Percentiles rank a stretch among this genome's conserved stretches.
Conservation (phyloP, 495 filamentous ascomycete species). For the Talaromyces proteolyticus region DNA sequence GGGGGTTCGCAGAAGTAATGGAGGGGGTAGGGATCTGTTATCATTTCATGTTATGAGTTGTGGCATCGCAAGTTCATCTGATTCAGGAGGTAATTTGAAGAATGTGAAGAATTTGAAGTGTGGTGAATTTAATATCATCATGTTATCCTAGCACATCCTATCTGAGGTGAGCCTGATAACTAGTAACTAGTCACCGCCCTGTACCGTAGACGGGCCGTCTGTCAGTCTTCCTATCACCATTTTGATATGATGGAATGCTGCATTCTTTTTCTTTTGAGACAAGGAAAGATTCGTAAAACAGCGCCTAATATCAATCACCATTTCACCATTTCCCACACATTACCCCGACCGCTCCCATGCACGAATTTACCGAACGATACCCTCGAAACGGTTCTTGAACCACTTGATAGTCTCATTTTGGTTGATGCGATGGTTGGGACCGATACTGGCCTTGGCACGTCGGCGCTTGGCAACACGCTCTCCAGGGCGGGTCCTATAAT, state of each 20-base stretch:
- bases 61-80: no score
- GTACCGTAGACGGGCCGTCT: no score
- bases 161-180: neutral
- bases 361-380: conserved; percentile 77
- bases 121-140: neutral
- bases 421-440: conserved; percentile 86
- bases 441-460: conserved; percentile 79
- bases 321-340: conserved; percentile 16
- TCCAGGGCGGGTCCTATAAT: conserved; percentile 79
- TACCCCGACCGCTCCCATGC: conserved; percentile 17
- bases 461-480: conserved; percentile 95
- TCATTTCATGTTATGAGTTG: neutral
- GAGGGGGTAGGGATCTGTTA: no score
- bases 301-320: conserved; percentile 6
- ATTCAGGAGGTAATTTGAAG: no score
- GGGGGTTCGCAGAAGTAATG: conserved; percentile 12
- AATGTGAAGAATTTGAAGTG: no score
- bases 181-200: no score
- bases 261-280: conserved; percentile 14
- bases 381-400: conserved; percentile 99
- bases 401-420: conserved; percentile 92
- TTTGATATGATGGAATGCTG: neutral
- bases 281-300: conserved; percentile 12
- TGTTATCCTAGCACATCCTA: neutral
- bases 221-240: neutral